Evolutionary conservation across 1,139 yeast genomes (phyloP).

Genomic region (Hyphopichia fennica): DNA sequence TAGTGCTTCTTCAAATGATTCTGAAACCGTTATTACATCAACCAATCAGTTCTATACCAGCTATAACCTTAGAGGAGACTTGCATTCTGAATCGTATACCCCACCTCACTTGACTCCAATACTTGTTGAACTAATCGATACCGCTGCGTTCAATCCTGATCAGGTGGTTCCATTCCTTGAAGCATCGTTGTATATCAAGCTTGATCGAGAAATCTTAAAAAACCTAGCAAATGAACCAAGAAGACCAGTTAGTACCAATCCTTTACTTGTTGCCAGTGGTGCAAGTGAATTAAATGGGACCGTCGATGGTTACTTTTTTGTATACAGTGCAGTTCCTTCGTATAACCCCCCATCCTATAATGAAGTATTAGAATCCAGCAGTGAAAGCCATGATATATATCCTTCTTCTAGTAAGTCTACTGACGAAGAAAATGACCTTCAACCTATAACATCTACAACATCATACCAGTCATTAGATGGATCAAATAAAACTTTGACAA

Average conservation of each 20-base stretch:
- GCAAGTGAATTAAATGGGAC: conserved; percentile 73
- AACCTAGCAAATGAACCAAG: conserved; percentile 70
- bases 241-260: conserved; percentile 61
- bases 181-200: conserved; percentile 60
- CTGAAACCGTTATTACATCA: conserved; percentile 8
- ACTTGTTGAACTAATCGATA: conserved; percentile 65
- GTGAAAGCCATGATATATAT: not conserved
- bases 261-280: conserved; percentile 72
- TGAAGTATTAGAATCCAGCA: conserved; percentile 11
- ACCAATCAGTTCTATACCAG: conserved; percentile 26
- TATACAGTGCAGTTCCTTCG: conserved; percentile 67
- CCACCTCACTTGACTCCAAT: conserved; percentile 57
- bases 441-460: conserved; percentile 7
- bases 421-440: conserved; percentile 1
- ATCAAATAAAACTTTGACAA: conserved; percentile 1
- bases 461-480: conserved; percentile 3
- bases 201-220: conserved; percentile 57
- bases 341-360: conserved; percentile 54
- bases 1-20: not conserved
- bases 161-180: conserved; percentile 73
- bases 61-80: conserved; percentile 19
- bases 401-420: not conserved
- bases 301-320: conserved; percentile 70
- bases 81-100: conserved; percentile 19
- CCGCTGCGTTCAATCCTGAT: conserved; percentile 66